Conservation (phyloP, 2,329 filamentous ascomycete genomes). For the Hypoxylon sp. region DNA sequence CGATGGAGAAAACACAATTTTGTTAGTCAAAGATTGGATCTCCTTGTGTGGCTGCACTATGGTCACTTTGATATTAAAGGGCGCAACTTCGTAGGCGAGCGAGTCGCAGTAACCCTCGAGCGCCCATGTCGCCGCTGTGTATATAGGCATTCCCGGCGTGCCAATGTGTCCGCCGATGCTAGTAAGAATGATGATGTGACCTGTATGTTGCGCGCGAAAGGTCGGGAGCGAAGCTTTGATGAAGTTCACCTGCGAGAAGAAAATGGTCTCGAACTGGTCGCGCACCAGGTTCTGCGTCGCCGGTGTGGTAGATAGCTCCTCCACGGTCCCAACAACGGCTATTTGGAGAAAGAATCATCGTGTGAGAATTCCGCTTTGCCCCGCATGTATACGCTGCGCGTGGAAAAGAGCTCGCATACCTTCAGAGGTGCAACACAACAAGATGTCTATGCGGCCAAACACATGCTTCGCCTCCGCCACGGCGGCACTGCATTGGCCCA, state of each 20-base stretch:
- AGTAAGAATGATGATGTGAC: slow-evolving; percentile 91
- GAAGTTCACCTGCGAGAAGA: slow-evolving; percentile 96
- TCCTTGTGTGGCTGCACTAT: slow-evolving; percentile 97
- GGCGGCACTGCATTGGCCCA: slow-evolving; percentile 84
- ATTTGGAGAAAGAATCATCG: slow-evolving; percentile 31
- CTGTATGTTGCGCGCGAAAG: slow-evolving; percentile 83
- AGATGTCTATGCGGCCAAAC: slow-evolving; percentile 90
- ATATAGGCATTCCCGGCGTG: slow-evolving; percentile 90
- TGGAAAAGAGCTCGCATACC: slow-evolving; percentile 62
- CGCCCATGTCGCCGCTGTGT: slow-evolving; percentile 94
- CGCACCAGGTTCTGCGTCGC: slow-evolving; percentile 83
- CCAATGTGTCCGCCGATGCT: slow-evolving; percentile 94
- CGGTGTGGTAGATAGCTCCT: slow-evolving; percentile 83
- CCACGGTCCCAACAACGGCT: slow-evolving; percentile 91
- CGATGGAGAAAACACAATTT: slow-evolving; percentile 85
- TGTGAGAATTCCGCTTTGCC: slow-evolving; percentile 40
- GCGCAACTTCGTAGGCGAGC: slow-evolving; percentile 94
- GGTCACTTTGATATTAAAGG: slow-evolving; percentile 96
- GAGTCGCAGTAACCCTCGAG: slow-evolving; percentile 97
- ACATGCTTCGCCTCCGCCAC: slow-evolving; percentile 87
- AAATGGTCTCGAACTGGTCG: slow-evolving; percentile 94
- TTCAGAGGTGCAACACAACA: slow-evolving; percentile 91
- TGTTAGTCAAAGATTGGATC: slow-evolving; percentile 88
- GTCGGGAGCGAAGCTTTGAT: slow-evolving; percentile 89
- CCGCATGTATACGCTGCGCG: slow-evolving; percentile 19